Evolutionary conservation across 2,329 filamentous ascomycete species (phyloP).

Genomic region (Colletotrichum trifolii): DNA sequence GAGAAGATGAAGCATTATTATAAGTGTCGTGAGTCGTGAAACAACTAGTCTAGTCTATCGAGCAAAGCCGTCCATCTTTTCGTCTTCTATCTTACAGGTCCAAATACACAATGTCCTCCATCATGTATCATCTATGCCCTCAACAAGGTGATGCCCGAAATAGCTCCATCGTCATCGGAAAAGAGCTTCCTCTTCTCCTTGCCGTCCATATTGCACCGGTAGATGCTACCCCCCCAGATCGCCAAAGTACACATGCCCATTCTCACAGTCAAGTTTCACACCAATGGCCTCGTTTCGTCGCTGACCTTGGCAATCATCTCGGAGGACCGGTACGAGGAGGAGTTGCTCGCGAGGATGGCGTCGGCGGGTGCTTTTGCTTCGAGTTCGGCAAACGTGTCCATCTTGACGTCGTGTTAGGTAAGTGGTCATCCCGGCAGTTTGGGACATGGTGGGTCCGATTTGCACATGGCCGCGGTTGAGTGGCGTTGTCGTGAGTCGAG

Average conservation of each 20-base stretch:
- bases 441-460: slow-evolving; percentile 16
- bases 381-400: slow-evolving; percentile 58
- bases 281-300: slow-evolving; percentile 57
- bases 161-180: slow-evolving; percentile 29
- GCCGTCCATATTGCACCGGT: slow-evolving; percentile 48
- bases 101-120: background rate
- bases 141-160: slow-evolving; percentile 18
- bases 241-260: slow-evolving; percentile 50
- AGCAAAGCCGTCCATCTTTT: background rate
- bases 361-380: slow-evolving; percentile 55
- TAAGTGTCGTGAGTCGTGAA: background rate
- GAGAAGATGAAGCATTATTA: background rate
- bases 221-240: slow-evolving; percentile 53
- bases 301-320: slow-evolving; percentile 58
- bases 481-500: slow-evolving; percentile 18
- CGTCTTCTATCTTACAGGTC: background rate
- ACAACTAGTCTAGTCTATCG: background rate
- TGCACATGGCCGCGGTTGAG: slow-evolving; percentile 3
- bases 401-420: slow-evolving; percentile 56
- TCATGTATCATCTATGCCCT: background rate
- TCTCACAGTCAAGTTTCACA: slow-evolving; percentile 51
- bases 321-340: slow-evolving; percentile 61
- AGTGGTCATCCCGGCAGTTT: slow-evolving; percentile 7
- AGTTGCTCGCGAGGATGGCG: slow-evolving; percentile 62
- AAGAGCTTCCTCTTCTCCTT: slow-evolving; percentile 42